phyloP scores from a whole-genome alignment of 2,329 filamentous ascomycete genomes.

The Aspergillus caelatus region DNA sequence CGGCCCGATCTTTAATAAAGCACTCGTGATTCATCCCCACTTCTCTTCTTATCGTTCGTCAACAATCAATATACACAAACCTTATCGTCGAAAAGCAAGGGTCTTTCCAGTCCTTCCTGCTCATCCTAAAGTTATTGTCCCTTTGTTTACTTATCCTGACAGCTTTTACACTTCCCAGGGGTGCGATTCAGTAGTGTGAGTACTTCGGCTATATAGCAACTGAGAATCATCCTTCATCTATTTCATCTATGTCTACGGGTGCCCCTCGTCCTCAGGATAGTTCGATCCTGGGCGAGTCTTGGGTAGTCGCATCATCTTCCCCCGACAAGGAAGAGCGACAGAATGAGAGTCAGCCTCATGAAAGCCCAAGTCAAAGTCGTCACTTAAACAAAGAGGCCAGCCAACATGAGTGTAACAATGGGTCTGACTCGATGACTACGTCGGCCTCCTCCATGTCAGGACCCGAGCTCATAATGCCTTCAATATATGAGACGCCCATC shows the following conservation, averaged over 20 bases:
- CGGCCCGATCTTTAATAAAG: slow-evolving; percentile 17
- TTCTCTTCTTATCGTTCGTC: slow-evolving; percentile 10
- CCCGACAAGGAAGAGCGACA: slow-evolving; percentile 16
- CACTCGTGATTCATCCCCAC: slow-evolving; percentile 22
- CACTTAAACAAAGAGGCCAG: slow-evolving; percentile 15
- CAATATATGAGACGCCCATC: slow-evolving; percentile 38
- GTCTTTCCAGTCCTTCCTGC: background rate
- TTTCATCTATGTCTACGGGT: slow-evolving; percentile 13
- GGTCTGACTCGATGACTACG: slow-evolving; percentile 26
- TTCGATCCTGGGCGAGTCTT: slow-evolving; percentile 39
- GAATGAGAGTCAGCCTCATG: background rate
- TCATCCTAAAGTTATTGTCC: background rate
- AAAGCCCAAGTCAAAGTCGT: slow-evolving; percentile 6
- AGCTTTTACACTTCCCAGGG: background rate
- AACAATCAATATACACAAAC: slow-evolving; percentile 11
- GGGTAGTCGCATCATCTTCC: slow-evolving; percentile 36
- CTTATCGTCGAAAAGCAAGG: background rate
- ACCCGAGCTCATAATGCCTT: slow-evolving; percentile 45
- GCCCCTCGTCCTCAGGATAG: slow-evolving; percentile 6
- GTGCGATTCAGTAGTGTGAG: background rate
- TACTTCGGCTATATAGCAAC: background rate
- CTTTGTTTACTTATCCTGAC: background rate
- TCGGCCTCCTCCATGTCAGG: slow-evolving; percentile 35
- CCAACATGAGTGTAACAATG: slow-evolving; percentile 15
- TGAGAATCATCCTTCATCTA: background rate